These are phyloP conservation scores for Aspergillus ochraceus DNA, from an alignment of 2,329 filamentous ascomycete species.

Conservation along the genomic window DNA sequence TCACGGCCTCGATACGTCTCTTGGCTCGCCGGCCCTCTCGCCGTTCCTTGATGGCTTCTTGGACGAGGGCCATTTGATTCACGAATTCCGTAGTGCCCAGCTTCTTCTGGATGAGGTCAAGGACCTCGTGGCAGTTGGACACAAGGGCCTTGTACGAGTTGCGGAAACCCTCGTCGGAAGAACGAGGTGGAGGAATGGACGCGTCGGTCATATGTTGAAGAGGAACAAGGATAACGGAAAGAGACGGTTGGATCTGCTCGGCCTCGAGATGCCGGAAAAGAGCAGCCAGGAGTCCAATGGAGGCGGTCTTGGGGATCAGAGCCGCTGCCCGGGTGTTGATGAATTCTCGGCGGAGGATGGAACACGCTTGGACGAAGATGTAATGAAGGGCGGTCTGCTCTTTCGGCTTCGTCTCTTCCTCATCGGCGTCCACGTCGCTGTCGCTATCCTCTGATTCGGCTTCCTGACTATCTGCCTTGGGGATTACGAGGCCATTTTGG, in stretches of 20 bases:
- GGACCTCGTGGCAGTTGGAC: conserved; percentile 70
- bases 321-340: conserved; percentile 60
- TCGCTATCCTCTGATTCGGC: conserved; percentile 38
- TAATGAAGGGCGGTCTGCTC: conserved; percentile 62
- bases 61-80: conserved; percentile 69
- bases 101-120: conserved; percentile 81
- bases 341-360: conserved; percentile 74
- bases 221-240: conserved; percentile 65
- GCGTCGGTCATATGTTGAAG: conserved; percentile 84
- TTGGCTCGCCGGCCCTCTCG: conserved; percentile 76
- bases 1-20: conserved; percentile 84
- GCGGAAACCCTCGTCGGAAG: conserved; percentile 69
- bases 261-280: conserved; percentile 63
- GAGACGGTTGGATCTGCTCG: conserved; percentile 59
- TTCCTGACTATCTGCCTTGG: conserved; percentile 42
- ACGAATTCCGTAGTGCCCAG: conserved; percentile 80
- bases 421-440: conserved; percentile 48
- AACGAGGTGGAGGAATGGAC: conserved; percentile 69
- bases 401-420: conserved; percentile 35
- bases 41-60: conserved; percentile 69
- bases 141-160: conserved; percentile 69
- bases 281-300: conserved; percentile 71
- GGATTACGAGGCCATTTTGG: conserved; percentile 54
- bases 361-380: conserved; percentile 75
- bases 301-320: conserved; percentile 72